phyloP scores from a whole-genome alignment of 352 stramenopile genomes.

The Phytopythium chamaehyphon region DNA sequence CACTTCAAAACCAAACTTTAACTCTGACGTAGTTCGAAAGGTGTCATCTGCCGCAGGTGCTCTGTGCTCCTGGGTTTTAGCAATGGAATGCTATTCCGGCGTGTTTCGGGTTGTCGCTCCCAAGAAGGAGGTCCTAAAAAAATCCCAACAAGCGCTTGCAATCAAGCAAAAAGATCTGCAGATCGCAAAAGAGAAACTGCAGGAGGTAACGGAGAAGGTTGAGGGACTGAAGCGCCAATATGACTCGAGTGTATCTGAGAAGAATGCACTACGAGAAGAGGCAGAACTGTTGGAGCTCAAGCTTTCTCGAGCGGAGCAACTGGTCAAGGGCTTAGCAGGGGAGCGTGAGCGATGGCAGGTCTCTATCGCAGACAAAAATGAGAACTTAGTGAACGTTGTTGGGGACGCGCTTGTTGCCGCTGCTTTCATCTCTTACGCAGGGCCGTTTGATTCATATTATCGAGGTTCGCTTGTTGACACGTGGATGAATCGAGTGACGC shows the following conservation, averaged over 20 bases:
- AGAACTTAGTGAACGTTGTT: conserved; percentile 84
- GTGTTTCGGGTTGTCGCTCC: conserved; percentile 88
- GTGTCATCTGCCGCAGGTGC: conserved; percentile 85
- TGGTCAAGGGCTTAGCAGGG: conserved; percentile 91
- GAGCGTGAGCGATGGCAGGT: conserved; percentile 93
- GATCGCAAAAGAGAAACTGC: conserved; percentile 85
- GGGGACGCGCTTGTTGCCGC: conserved; percentile 92
- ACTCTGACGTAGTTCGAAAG: conserved; percentile 88
- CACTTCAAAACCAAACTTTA: conserved; percentile 80
- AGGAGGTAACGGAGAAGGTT: conserved; percentile 91
- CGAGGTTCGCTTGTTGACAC: conserved; percentile 75
- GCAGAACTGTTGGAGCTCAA: conserved; percentile 91
- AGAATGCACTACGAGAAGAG: conserved; percentile 92
- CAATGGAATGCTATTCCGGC: conserved; percentile 89
- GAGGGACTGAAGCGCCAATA: conserved; percentile 90
- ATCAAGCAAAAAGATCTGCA: conserved; percentile 89
- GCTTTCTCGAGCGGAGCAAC: conserved; percentile 91
- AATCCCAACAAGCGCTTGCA: conserved; percentile 78
- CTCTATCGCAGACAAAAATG: conserved; percentile 89
- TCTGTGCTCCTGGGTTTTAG: conserved; percentile 90
- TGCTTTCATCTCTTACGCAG: conserved; percentile 94
- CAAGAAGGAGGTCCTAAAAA: conserved; percentile 88
- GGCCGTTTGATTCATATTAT: conserved; percentile 93
- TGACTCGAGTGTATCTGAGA: conserved; percentile 90
- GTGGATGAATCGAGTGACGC: conserved; percentile 88